Conservation (phyloP, 1,284 basidiomycete species). For the Stygiomarasmius scandens region DNA sequence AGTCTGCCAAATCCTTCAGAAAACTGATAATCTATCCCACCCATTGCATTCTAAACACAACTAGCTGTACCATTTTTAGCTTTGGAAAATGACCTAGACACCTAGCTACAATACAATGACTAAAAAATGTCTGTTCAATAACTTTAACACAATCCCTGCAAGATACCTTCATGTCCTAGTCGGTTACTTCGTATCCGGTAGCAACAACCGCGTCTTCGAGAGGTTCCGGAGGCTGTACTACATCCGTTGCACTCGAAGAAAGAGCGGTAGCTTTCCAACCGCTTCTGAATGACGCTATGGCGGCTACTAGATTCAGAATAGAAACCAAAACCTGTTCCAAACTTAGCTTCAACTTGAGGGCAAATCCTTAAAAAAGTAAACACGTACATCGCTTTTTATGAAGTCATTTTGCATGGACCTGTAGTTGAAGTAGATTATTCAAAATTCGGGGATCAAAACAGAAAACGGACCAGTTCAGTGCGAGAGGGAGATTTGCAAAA, state of each 20-base stretch:
- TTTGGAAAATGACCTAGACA: neutral
- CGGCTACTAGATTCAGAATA: slow-evolving; percentile 65
- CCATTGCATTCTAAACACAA: neutral
- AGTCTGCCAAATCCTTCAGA: slow-evolving; percentile 46
- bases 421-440: slow-evolving; percentile 3
- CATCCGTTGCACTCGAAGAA: slow-evolving; percentile 26
- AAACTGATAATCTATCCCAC: neutral
- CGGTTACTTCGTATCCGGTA: slow-evolving; percentile 1
- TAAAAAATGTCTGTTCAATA: slow-evolving; percentile 1
- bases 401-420: slow-evolving; percentile 73
- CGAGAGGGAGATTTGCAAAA: slow-evolving; percentile 76
- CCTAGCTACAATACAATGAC: slow-evolving; percentile 9
- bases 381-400: slow-evolving; percentile 62
- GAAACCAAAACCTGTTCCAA: slow-evolving; percentile 60
- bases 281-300: slow-evolving; percentile 64
- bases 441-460: slow-evolving; percentile 4
- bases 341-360: neutral
- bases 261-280: slow-evolving; percentile 78
- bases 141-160: neutral
- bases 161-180: neutral
- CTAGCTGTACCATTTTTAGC: slow-evolving; percentile 2
- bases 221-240: slow-evolving; percentile 1
- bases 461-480: slow-evolving; percentile 75
- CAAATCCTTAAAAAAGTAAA: neutral
- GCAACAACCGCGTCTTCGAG: neutral